phyloP scores from a whole-genome alignment of 2,329 filamentous ascomycete genomes.

The Mycosphaerella sp. region DNA sequence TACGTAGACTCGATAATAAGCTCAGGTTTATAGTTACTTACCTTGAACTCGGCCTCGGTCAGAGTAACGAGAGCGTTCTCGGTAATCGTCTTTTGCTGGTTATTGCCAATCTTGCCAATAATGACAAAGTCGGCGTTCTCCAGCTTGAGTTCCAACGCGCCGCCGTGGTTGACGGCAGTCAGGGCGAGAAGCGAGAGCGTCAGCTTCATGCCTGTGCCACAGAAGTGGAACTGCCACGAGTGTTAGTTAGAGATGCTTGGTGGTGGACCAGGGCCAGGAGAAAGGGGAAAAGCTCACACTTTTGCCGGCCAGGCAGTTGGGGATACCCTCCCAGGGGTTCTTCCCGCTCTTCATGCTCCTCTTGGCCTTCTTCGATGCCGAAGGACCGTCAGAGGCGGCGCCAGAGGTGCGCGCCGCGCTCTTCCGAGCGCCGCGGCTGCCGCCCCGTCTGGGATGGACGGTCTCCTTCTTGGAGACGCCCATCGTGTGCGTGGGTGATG shows the following conservation, averaged over 20 bases:
- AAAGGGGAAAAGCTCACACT: background rate
- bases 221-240: constrained; percentile 2
- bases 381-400: background rate
- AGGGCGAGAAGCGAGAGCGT: background rate
- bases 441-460: background rate
- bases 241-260: background rate
- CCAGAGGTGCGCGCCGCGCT: background rate
- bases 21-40: background rate
- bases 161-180: constrained; percentile 4
- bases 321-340: background rate
- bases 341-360: background rate
- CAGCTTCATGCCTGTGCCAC: constrained; percentile 3
- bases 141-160: constrained; percentile 8
- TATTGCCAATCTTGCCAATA: constrained; percentile 15
- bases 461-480: background rate
- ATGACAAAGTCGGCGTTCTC: constrained; percentile 13
- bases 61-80: constrained; percentile 14
- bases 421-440: background rate
- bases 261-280: background rate
- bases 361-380: constrained; percentile 6
- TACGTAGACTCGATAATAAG: background rate
- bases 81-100: constrained; percentile 19
- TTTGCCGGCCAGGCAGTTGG: constrained; percentile 4
- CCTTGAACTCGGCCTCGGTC: constrained; percentile 17
- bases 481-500: background rate